phyloP scores from a whole-genome alignment of 352 stramenopile genomes.

The Pythium phragmiticola region DNA sequence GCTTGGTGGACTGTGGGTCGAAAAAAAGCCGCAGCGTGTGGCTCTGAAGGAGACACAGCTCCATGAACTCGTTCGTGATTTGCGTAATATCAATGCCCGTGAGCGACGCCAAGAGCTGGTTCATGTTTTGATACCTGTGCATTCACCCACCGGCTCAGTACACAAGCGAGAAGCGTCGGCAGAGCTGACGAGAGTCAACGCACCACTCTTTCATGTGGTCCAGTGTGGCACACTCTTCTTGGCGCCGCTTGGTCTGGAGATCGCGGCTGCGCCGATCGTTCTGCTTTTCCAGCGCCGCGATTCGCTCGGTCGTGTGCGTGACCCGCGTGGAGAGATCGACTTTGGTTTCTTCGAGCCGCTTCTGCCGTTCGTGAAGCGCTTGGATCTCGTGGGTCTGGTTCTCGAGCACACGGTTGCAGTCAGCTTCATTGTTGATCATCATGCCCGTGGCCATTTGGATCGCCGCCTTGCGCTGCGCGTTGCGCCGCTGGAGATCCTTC shows the following conservation, averaged over 20 bases:
- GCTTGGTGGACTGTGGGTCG: slow-evolving; percentile 45
- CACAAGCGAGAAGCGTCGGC: background rate
- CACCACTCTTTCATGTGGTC: slow-evolving; percentile 79
- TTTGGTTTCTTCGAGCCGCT: slow-evolving; percentile 65
- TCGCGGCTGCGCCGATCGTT: slow-evolving; percentile 72
- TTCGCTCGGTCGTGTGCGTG: slow-evolving; percentile 57
- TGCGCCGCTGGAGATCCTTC: slow-evolving; percentile 72
- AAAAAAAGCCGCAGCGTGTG: slow-evolving; percentile 63
- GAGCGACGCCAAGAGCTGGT: slow-evolving; percentile 48
- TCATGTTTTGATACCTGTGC: slow-evolving; percentile 63
- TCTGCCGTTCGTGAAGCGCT: slow-evolving; percentile 67
- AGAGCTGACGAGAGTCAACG: background rate
- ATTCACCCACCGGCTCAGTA: background rate
- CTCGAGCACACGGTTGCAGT: slow-evolving; percentile 69
- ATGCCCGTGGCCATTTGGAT: slow-evolving; percentile 69
- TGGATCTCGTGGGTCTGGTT: slow-evolving; percentile 73
- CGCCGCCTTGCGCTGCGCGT: slow-evolving; percentile 65
- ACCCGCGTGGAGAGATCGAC: slow-evolving; percentile 71
- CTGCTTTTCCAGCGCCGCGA: slow-evolving; percentile 55
- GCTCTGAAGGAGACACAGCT: slow-evolving; percentile 51
- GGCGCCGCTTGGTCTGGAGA: slow-evolving; percentile 65
- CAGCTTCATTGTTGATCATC: slow-evolving; percentile 81
- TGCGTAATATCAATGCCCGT: slow-evolving; percentile 56
- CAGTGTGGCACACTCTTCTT: slow-evolving; percentile 67
- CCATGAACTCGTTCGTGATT: slow-evolving; percentile 58